A percentile compares a stretch with the other conserved stretches of the same genome.
Conservation (phyloP, 306 rosid genomes). For the Cicer judaicum region DNA sequence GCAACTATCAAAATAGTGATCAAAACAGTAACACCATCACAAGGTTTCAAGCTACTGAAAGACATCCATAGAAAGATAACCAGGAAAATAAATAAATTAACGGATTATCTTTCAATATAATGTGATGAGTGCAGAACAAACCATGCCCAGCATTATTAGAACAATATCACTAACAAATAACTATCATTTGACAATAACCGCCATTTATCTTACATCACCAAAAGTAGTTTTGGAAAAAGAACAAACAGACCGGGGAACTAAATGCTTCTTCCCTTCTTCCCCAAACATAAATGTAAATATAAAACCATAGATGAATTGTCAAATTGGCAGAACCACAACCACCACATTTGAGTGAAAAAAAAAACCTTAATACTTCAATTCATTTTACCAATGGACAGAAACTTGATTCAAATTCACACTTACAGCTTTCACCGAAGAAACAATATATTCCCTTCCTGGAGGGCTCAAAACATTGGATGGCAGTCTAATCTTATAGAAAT, state of each 20-base stretch:
- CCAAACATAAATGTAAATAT: conserved; percentile 12
- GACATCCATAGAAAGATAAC: conserved; percentile 1
- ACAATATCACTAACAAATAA: conserved; percentile 15
- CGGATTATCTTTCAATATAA: conserved; percentile 22
- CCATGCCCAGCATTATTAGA: background rate
- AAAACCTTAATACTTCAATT: conserved; percentile 3
- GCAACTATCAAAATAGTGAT: conserved; percentile 30
- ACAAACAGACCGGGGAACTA: conserved; percentile 7
- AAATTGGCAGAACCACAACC: background rate
- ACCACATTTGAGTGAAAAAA: conserved; percentile 12
- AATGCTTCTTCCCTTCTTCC: conserved; percentile 18
- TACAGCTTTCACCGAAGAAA: conserved; percentile 89
- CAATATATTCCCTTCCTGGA: conserved; percentile 69
- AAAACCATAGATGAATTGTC: conserved; percentile 18
- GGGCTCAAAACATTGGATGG: conserved; percentile 77
- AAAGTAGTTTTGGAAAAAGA: conserved; percentile 26
- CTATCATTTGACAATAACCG: background rate
- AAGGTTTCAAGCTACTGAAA: conserved; percentile 16
- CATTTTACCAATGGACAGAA: conserved; percentile 5
- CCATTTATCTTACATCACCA: conserved; percentile 28
- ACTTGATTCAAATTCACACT: conserved; percentile 47
- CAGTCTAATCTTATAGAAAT: conserved; percentile 85
- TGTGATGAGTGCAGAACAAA: conserved; percentile 7
- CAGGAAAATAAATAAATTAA: conserved; percentile 10
- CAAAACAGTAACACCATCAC: conserved; percentile 16